Percentiles rank a stretch among this genome's conserved stretches.
Evolutionary conservation across 352 stramenopile genomes (phyloP).

Genomic region (Phytophthora fragariaefolia): DNA sequence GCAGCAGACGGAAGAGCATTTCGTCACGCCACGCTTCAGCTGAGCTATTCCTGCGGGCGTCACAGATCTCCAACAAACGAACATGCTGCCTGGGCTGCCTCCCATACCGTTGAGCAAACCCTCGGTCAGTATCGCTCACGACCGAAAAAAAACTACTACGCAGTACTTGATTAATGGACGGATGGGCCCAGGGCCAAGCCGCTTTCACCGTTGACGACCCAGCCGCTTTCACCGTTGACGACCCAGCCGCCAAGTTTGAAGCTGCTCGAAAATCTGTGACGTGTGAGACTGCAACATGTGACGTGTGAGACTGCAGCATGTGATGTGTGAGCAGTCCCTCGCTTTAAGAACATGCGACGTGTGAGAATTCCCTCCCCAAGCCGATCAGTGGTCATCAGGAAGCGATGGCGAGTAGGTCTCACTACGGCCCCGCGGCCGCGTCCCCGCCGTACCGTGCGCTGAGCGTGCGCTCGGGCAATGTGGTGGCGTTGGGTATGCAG

Average conservation of each 20-base stretch:
- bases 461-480: constrained; percentile 62
- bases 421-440: constrained; percentile 14
- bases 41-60: not conserved
- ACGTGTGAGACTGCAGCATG: constrained; percentile 19
- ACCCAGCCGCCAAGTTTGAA: constrained; percentile 4
- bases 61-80: constrained; percentile 4
- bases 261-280: constrained; percentile 15
- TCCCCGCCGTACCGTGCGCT: constrained; percentile 44
- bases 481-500: constrained; percentile 74
- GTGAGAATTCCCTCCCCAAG: constrained; percentile 23
- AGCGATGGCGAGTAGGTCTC: constrained; percentile 25
- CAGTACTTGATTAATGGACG: too few species aligned
- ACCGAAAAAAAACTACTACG: not conserved
- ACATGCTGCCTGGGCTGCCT: not conserved
- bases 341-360: constrained; percentile 29
- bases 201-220: too few species aligned
- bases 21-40: constrained; percentile 1
- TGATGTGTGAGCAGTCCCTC: constrained; percentile 18
- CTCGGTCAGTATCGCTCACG: not conserved
- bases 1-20: constrained; percentile 1
- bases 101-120: not conserved
- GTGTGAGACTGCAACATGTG: constrained; percentile 19
- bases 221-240: not conserved
- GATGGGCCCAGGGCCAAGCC: too few species aligned
- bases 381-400: constrained; percentile 10